Percentiles rank a stretch among this genome's conserved stretches.
These are phyloP conservation scores for Heterobasidion irregulare DNA, from an alignment of 1,284 basidiomycete genomes.

Conservation along the genomic window DNA sequence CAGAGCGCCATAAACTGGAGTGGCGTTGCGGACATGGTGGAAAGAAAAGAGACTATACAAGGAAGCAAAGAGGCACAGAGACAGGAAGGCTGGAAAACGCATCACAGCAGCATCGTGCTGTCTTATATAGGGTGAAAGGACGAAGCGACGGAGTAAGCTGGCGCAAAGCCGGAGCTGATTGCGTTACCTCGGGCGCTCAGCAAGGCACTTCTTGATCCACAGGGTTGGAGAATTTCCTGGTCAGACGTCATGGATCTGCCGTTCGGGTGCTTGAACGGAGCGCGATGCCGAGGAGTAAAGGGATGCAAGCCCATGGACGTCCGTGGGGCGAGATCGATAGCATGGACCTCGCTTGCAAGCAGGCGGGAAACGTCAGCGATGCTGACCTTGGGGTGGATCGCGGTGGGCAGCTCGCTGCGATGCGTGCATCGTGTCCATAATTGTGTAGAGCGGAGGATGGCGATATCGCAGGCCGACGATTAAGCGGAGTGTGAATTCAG, in stretches of 20 bases:
- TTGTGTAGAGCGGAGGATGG: background rate
- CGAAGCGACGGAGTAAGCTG: background rate
- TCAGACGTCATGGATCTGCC: background rate
- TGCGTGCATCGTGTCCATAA: too few species aligned
- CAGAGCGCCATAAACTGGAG: background rate
- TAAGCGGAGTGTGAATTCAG: background rate
- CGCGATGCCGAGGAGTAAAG: too few species aligned
- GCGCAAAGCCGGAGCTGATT: background rate
- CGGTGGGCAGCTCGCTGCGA: too few species aligned
- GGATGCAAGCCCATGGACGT: too few species aligned
- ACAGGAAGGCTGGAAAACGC: background rate
- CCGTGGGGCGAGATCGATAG: too few species aligned
- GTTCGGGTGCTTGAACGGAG: background rate
- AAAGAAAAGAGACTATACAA: background rate
- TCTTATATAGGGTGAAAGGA: too few species aligned
- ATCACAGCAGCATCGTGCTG: background rate
- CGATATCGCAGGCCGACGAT: background rate
- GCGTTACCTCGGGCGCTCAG: background rate
- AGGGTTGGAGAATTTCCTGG: background rate
- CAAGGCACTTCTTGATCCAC: background rate
- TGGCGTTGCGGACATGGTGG: conserved; percentile 4
- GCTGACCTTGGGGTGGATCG: too few species aligned
- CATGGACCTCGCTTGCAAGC: too few species aligned
- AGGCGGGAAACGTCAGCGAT: too few species aligned
- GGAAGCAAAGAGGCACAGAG: background rate